These are phyloP conservation scores for Leccinum solheimii DNA, from an alignment of 1,284 basidiomycete genomes.

Conservation along the genomic window DNA sequence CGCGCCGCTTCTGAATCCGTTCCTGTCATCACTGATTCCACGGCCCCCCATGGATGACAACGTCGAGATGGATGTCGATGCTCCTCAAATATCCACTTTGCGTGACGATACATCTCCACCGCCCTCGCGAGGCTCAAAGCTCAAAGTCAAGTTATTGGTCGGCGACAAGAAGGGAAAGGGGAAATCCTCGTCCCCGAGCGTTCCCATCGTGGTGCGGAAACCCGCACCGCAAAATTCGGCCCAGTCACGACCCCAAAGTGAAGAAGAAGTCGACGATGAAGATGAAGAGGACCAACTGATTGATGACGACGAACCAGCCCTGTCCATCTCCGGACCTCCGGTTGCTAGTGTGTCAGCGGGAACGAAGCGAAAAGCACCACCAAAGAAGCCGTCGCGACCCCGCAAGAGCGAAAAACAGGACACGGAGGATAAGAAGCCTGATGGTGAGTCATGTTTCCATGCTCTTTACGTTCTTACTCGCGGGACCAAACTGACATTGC, in stretches of 20 bases:
- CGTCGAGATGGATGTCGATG: slow-evolving; percentile 61
- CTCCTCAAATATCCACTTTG: slow-evolving; percentile 75
- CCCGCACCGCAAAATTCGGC: slow-evolving; percentile 16
- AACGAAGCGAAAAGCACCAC: slow-evolving; percentile 48
- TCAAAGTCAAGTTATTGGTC: slow-evolving; percentile 53
- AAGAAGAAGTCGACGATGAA: slow-evolving; percentile 54
- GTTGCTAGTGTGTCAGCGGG: slow-evolving; percentile 29
- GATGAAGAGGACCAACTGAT: slow-evolving; percentile 78
- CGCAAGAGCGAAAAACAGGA: slow-evolving; percentile 45
- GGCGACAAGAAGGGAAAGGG: slow-evolving; percentile 44
- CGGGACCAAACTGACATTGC: slow-evolving; percentile 16
- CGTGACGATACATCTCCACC: slow-evolving; percentile 69
- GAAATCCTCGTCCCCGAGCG: slow-evolving; percentile 34
- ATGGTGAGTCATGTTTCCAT: slow-evolving; percentile 25
- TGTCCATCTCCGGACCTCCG: slow-evolving; percentile 32
- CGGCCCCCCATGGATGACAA: slow-evolving; percentile 46
- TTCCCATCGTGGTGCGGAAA: slow-evolving; percentile 30
- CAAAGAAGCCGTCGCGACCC: slow-evolving; percentile 49
- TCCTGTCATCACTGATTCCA: neutral
- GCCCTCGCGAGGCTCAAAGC: slow-evolving; percentile 46
- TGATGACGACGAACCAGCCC: slow-evolving; percentile 55
- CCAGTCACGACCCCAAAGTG: slow-evolving; percentile 30
- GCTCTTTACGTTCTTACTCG: slow-evolving; percentile 21
- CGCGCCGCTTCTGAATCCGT: too few relatives aligned
- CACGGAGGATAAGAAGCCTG: slow-evolving; percentile 37